Evolutionary conservation across 2,329 filamentous ascomycete species (phyloP).

Genomic region (Cordyceps cicadae): DNA sequence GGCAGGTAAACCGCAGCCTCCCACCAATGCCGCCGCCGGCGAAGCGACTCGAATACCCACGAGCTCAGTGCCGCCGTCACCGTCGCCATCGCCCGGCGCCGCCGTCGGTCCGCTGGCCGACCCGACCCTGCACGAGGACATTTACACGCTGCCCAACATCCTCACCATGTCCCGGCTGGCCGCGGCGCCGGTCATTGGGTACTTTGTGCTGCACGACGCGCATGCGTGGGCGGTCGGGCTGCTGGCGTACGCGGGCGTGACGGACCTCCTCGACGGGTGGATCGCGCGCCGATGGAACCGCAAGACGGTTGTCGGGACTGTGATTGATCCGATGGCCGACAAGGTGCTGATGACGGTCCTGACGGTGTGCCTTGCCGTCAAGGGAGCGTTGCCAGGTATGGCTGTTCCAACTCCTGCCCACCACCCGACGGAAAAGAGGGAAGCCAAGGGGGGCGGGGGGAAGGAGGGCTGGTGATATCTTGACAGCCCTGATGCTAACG

Average conservation of each 20-base stretch:
- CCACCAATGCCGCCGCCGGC: background rate
- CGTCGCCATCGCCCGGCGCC: background rate
- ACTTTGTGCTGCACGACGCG: conserved; percentile 76
- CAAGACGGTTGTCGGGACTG: conserved; percentile 87
- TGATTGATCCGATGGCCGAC: conserved; percentile 95
- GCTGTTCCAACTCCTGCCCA: conserved; percentile 11
- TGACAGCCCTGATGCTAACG: background rate
- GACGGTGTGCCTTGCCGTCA: conserved; percentile 74
- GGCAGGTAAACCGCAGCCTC: background rate
- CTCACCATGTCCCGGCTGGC: conserved; percentile 80
- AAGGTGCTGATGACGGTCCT: conserved; percentile 92
- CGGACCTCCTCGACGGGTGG: conserved; percentile 88
- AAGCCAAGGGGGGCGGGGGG: no score
- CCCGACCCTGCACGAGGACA: conserved; percentile 62
- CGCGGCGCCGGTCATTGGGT: conserved; percentile 78
- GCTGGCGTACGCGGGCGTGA: conserved; percentile 88
- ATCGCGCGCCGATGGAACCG: conserved; percentile 82
- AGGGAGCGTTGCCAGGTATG: conserved; percentile 72
- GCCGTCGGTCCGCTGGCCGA: background rate
- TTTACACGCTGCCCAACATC: conserved; percentile 93
- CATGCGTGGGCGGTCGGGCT: conserved; percentile 71
- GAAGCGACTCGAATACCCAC: background rate
- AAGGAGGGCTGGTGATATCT: no score
- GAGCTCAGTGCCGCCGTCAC: background rate
- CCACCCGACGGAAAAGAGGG: no score